phyloP scores from a whole-genome alignment of 768 basidiomycete species.

The Gymnopilus dilepis region DNA sequence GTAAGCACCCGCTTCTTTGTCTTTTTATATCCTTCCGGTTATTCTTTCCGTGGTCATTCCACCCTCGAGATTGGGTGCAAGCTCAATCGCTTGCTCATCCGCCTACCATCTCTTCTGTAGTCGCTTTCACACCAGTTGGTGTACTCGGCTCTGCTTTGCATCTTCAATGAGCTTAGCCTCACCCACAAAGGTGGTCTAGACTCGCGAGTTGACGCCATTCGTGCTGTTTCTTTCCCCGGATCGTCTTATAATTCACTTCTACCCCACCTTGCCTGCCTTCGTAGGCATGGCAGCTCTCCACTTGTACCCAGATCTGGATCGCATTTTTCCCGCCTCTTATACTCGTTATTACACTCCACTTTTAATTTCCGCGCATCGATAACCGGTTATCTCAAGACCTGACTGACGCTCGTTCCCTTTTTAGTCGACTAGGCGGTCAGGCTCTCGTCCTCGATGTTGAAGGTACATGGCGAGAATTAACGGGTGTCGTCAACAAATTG shows the following conservation, averaged over 20 bases:
- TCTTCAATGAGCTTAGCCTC: neutral
- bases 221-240: neutral
- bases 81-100: neutral
- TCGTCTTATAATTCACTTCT: neutral
- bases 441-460: slow-evolving; percentile 87
- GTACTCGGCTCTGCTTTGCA: neutral
- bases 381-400: neutral
- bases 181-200: neutral
- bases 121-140: slow-evolving; percentile 5
- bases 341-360: neutral
- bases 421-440: slow-evolving; percentile 85
- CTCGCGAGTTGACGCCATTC: neutral
- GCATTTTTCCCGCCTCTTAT: neutral
- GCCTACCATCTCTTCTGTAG: neutral
- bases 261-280: neutral
- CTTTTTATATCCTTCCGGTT: neutral
- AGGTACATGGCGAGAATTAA: slow-evolving; percentile 88
- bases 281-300: slow-evolving; percentile 5
- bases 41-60: slow-evolving; percentile 1
- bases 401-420: neutral
- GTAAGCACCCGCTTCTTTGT: slow-evolving; percentile 34
- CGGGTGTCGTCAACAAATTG: slow-evolving; percentile 82
- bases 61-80: neutral
- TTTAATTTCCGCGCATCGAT: slow-evolving; percentile 4
- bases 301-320: neutral